These are phyloP conservation scores for Monosporascus ibericus DNA, from an alignment of 2,329 filamentous ascomycete genomes.

Conservation along the genomic window DNA sequence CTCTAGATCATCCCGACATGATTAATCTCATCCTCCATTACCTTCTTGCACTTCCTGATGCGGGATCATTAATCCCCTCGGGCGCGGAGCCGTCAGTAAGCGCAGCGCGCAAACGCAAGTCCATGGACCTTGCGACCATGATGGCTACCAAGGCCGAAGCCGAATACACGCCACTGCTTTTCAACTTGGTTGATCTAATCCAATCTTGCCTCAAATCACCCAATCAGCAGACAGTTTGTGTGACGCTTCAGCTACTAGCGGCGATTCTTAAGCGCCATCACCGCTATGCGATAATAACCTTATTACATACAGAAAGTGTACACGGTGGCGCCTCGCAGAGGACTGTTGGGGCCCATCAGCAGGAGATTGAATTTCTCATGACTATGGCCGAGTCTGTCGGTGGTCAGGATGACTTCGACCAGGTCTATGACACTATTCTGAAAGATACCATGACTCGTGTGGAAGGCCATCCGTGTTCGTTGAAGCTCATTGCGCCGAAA, in stretches of 20 bases:
- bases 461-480: slow-evolving; percentile 68
- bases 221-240: slow-evolving; percentile 83
- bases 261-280: slow-evolving; percentile 84
- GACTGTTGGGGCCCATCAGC: slow-evolving; percentile 68
- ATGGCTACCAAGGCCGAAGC: slow-evolving; percentile 69
- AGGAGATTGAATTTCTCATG: slow-evolving; percentile 68
- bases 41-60: slow-evolving; percentile 72
- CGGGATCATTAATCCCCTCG: slow-evolving; percentile 29
- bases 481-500: slow-evolving; percentile 60
- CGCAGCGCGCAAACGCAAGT: slow-evolving; percentile 75
- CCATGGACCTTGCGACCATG: slow-evolving; percentile 77
- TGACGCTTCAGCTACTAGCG: slow-evolving; percentile 81
- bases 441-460: slow-evolving; percentile 64
- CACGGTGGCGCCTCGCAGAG: slow-evolving; percentile 48
- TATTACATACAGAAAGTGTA: slow-evolving; percentile 62
- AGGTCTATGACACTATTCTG: slow-evolving; percentile 64
- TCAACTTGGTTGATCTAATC: slow-evolving; percentile 88
- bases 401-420: slow-evolving; percentile 63
- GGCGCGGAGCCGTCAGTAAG: slow-evolving; percentile 49
- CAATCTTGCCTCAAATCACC: slow-evolving; percentile 76
- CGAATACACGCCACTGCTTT: slow-evolving; percentile 74
- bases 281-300: slow-evolving; percentile 71
- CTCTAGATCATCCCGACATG: slow-evolving; percentile 87
- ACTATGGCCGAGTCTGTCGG: slow-evolving; percentile 62
- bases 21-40: slow-evolving; percentile 92